A percentile compares a stretch with the other conserved stretches of the same genome.
phyloP scores from a whole-genome alignment of 768 basidiomycete species.

The Tylopilus balloui region DNA sequence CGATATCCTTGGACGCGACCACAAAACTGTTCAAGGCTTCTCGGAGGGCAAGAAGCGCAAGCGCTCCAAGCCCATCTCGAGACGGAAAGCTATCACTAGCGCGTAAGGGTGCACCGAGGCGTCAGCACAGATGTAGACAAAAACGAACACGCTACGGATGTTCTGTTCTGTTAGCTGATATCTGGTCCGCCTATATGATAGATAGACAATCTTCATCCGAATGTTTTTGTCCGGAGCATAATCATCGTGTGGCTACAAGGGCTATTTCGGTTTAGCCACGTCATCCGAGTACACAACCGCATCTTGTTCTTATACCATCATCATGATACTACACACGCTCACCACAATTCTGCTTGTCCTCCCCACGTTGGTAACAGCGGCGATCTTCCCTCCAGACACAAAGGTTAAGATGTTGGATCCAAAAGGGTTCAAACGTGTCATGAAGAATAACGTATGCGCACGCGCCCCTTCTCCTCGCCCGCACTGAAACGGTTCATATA shows the following conservation, averaged over 20 bases:
- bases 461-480: neutral
- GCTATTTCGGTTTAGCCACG: constrained; percentile 15
- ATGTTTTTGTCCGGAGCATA: neutral
- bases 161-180: neutral
- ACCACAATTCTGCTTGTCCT: constrained; percentile 21
- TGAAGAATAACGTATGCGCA: constrained; percentile 69
- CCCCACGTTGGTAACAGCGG: constrained; percentile 40
- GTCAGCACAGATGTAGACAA: neutral
- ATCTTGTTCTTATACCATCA: constrained; percentile 4
- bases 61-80: constrained; percentile 61
- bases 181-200: constrained; percentile 2
- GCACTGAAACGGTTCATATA: neutral
- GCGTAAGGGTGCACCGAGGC: constrained; percentile 6
- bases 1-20: constrained; percentile 84
- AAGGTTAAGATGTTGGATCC: constrained; percentile 71
- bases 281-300: neutral
- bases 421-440: constrained; percentile 62
- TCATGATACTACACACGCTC: constrained; percentile 24
- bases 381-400: constrained; percentile 46
- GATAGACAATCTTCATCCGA: constrained; percentile 1
- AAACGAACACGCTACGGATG: neutral
- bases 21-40: constrained; percentile 84
- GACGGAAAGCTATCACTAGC: constrained; percentile 45
- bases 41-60: constrained; percentile 85
- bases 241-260: neutral